A percentile compares a stretch with the other conserved stretches of the same genome.
These are phyloP conservation scores for Osmanthus fragrans DNA, from an alignment of 257 asterid species.

Conservation along the genomic window DNA sequence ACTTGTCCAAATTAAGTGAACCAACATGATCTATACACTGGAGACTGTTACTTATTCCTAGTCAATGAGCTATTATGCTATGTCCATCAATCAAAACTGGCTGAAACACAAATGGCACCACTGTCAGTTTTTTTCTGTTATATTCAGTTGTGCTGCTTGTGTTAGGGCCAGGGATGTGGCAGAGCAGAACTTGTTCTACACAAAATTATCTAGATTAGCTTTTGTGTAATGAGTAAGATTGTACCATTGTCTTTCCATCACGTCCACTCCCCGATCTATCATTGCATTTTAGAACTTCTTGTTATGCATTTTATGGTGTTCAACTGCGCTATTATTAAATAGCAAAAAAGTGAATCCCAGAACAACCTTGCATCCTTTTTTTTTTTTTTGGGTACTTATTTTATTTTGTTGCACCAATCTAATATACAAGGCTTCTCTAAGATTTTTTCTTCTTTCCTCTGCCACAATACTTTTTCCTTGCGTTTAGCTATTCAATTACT, in stretches of 20 bases:
- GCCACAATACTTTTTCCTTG: not conserved
- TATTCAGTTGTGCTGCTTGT: not conserved
- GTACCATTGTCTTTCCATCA: not conserved
- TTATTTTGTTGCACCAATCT: not conserved
- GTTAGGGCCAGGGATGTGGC: not conserved
- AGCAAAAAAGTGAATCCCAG: not conserved
- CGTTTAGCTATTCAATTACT: constrained; percentile 10
- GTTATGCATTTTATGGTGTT: not conserved
- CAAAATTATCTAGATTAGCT: not conserved
- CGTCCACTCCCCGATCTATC: not conserved
- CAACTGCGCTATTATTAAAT: not conserved
- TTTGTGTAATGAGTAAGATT: not conserved
- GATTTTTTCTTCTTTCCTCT: constrained; percentile 13
- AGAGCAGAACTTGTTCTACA: not conserved
- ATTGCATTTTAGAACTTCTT: not conserved
- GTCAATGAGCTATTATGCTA: too few species aligned
- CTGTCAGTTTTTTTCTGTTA: not conserved
- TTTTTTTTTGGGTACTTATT: not conserved
- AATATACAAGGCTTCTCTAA: constrained; percentile 4
- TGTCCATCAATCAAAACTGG: too few species aligned
- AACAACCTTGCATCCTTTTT: not conserved
- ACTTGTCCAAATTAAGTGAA: too few species aligned
- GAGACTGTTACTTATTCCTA: too few species aligned
- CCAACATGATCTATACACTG: too few species aligned
- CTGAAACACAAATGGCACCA: not conserved